phyloP scores from a whole-genome alignment of 768 basidiomycete genomes.

The Russula emetica region DNA sequence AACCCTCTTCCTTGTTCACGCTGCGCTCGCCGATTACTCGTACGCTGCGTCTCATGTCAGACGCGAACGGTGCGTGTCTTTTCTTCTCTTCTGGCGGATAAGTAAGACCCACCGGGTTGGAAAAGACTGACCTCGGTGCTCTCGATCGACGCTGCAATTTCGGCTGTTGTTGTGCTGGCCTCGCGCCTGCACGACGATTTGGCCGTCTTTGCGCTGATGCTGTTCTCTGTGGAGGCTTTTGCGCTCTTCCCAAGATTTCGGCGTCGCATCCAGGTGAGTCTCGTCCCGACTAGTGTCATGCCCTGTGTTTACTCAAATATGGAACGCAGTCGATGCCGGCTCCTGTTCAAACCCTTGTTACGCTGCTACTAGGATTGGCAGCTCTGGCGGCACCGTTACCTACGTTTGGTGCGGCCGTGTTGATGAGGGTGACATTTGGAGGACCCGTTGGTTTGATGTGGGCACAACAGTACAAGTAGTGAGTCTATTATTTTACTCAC shows the following conservation, averaged over 20 bases:
- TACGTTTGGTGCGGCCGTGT: slow-evolving; percentile 45
- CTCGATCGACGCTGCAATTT: slow-evolving; percentile 88
- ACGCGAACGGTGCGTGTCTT: slow-evolving; percentile 21
- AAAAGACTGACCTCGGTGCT: slow-evolving; percentile 73
- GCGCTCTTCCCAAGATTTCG: slow-evolving; percentile 80
- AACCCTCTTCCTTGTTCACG: slow-evolving; percentile 74
- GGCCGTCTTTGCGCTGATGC: slow-evolving; percentile 83
- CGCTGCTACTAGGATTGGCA: slow-evolving; percentile 53
- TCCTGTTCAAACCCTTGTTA: slow-evolving; percentile 47
- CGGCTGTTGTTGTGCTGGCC: slow-evolving; percentile 88
- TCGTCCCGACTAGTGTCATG: slow-evolving; percentile 19
- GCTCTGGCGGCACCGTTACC: slow-evolving; percentile 53
- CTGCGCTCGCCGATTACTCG: slow-evolving; percentile 79
- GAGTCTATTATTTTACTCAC: background rate
- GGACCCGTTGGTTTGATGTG: slow-evolving; percentile 74
- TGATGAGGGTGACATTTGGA: slow-evolving; percentile 60
- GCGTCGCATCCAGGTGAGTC: slow-evolving; percentile 60
- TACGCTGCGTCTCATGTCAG: slow-evolving; percentile 37
- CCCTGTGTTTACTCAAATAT: slow-evolving; percentile 10
- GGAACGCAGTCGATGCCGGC: slow-evolving; percentile 44
- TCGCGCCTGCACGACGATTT: slow-evolving; percentile 80
- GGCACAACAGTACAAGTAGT: slow-evolving; percentile 89
- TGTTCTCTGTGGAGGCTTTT: slow-evolving; percentile 79
- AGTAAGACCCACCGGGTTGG: background rate
- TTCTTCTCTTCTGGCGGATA: slow-evolving; percentile 1